Evolutionary conservation across 768 basidiomycete species (phyloP).

Genomic region (Boletellus ananiceps): DNA sequence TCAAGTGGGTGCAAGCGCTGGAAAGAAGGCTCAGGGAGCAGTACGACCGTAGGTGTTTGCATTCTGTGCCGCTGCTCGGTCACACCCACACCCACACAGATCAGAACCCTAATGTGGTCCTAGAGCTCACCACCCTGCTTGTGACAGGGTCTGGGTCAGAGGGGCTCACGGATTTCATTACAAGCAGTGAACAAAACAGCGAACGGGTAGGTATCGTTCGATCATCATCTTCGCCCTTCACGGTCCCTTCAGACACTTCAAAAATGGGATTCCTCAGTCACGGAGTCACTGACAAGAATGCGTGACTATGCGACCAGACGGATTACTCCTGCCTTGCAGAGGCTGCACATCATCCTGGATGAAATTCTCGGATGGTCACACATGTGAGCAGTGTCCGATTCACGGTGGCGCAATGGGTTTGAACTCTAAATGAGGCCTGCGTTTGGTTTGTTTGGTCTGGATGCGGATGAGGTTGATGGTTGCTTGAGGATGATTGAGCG

Average conservation of each 20-base stretch:
- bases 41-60: slow-evolving; percentile 53
- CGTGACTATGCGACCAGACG: slow-evolving; percentile 71
- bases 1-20: slow-evolving; percentile 64
- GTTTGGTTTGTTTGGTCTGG: slow-evolving; percentile 53
- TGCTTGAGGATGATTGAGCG: slow-evolving; percentile 51
- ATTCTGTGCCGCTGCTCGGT: slow-evolving; percentile 8
- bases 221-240: slow-evolving; percentile 18
- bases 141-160: slow-evolving; percentile 71
- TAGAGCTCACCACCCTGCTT: slow-evolving; percentile 68
- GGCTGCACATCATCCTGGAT: slow-evolving; percentile 69
- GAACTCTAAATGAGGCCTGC: slow-evolving; percentile 44
- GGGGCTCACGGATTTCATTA: slow-evolving; percentile 66
- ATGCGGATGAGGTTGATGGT: slow-evolving; percentile 43
- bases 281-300: slow-evolving; percentile 64
- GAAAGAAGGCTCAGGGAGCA: slow-evolving; percentile 62
- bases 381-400: slow-evolving; percentile 45
- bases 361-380: slow-evolving; percentile 77
- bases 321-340: slow-evolving; percentile 69
- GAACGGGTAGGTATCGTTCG: slow-evolving; percentile 55
- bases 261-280: slow-evolving; percentile 77
- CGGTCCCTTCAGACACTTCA: slow-evolving; percentile 54
- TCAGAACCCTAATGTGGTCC: slow-evolving; percentile 54
- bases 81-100: slow-evolving; percentile 37
- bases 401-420: slow-evolving; percentile 5
- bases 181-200: slow-evolving; percentile 74